Base-by-base conservation (phyloP, 2,329 filamentous ascomycete species). In the Ophiostoma quercus region DNA sequence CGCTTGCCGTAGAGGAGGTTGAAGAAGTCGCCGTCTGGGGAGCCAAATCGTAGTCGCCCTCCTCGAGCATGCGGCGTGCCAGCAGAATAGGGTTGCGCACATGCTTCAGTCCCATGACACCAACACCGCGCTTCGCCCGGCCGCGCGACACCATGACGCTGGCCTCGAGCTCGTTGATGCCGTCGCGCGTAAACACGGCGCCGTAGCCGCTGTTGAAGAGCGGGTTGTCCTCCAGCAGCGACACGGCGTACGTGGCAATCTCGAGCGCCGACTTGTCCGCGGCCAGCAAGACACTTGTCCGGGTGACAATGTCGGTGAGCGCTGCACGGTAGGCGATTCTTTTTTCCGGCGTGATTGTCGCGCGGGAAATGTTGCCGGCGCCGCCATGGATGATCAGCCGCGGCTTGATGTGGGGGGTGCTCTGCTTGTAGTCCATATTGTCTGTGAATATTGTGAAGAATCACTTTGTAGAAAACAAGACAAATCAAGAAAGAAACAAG, bases 121-220 rank as follows among this genome's bases (percentile, higher is more conserved):
- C 92, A 0, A 92, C 90, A 19, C 88, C 92, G 47, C 92, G 86
- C 82, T 96, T 97, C 57, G 87, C 84, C 70, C 83, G 82, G 0
- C 89, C 90, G 37, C 84, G 84, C 1, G 90, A 91, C 0, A 96
- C 90, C 92, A 96, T 96, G 68, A 96, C 86, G 9, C 88, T 91
- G 1, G 92, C 91, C 79, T 97, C 93, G 72, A 96, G 88, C 80
- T 97, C 91, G 77, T 94, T 93, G 72, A 88, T 85, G 22, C 93
- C 94, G 73, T 90, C 88, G 67, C 89, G 87, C 0, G 92, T 96
- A 79, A 96, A 97, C 25, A 96, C 92, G 67, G 92, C 91, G 68
- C 94, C 94, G 75, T 88, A 89, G 8, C 88, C 92, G 70, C 88
- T 88, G 80, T 97, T 97, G 84, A 95, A 96, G 4, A 96, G 85